phyloP scores from a whole-genome alignment of 345 rosid genomes.

The Cardamine resedifolia region DNA sequence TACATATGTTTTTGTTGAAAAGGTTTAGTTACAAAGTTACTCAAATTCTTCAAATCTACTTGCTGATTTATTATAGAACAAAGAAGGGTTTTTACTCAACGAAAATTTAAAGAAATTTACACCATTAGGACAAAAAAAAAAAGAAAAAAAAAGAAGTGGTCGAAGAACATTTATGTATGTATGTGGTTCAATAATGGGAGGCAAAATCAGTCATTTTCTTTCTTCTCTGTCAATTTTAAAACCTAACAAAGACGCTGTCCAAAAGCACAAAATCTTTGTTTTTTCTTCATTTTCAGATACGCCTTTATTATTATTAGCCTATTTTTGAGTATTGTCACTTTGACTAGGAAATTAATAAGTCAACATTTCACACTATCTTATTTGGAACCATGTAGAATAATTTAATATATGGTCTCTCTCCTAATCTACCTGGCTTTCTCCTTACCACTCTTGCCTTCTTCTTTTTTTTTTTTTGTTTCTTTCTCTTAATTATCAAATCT shows the following conservation, averaged over 20 bases:
- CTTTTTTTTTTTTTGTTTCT: not conserved
- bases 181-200: slow-evolving; percentile 2
- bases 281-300: not conserved
- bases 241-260: not conserved
- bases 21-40: not conserved
- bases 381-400: not conserved
- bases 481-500: not conserved
- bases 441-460: not conserved
- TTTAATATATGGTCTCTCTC: not conserved
- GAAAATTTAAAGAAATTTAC: not conserved
- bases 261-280: not conserved
- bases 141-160: no score
- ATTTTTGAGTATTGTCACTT: not conserved
- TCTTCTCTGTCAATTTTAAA: not conserved
- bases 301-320: not conserved
- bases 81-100: not conserved
- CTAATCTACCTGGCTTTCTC: slow-evolving; percentile 4
- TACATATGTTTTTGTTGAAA: not conserved
- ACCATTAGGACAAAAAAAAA: not conserved
- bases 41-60: not conserved
- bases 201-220: slow-evolving; percentile 5
- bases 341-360: not conserved
- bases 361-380: slow-evolving; percentile 3
- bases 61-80: not conserved
- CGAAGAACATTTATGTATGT: not conserved